Base-by-base conservation (phyloP, 2,329 filamentous ascomycete genomes). In the Tolypocladium tropicale region DNA sequence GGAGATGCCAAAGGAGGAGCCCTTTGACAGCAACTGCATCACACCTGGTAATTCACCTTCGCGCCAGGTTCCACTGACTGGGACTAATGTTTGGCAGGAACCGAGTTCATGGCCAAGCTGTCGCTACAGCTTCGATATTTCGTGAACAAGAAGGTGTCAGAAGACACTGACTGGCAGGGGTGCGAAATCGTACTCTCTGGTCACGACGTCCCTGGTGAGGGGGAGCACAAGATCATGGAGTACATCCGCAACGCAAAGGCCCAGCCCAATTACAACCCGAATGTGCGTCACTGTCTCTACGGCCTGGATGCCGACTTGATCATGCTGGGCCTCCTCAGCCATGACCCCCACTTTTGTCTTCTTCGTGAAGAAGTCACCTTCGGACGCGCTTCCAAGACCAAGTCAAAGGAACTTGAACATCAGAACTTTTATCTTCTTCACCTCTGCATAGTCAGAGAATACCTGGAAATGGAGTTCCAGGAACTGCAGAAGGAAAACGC, bases 151-250 rank as follows among this genome's bases (percentile, higher is more conserved):
- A 99, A 99, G 74, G 86, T 99, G 12, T 94, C 91, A 2, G 93
- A 99, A 71, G 94, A 99, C 71, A 84, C 86, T 52, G 94, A 99
- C 66, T 99, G 94, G 94, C 94, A 99, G 74, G 89, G 89, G 58
- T 94, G 95, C 62, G 92, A 97, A 68, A 86, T 99, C 64, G 91
- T 99, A 54, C 81, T 99, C 57, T 99, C 94, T 6, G 94, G 95
- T 55, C 95, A 99, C 68, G 95, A 99, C 72, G 93, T 97, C 30
- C 94, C 94, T 7, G 94, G 94, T 65, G 95, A 99, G 74, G 94
- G 94, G 65, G 94, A 99, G 73, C 94, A 99, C 78, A 99, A 99
- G 77, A 96, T 99, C 74, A 99, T 99, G 94, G 95, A 99, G 74
- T 99, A 99, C 73, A 99, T 99, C 72, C 89, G 94, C 64, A 90